Conservation (phyloP, 2,329 filamentous ascomycete species). For the Thelonectria rubi region DNA sequence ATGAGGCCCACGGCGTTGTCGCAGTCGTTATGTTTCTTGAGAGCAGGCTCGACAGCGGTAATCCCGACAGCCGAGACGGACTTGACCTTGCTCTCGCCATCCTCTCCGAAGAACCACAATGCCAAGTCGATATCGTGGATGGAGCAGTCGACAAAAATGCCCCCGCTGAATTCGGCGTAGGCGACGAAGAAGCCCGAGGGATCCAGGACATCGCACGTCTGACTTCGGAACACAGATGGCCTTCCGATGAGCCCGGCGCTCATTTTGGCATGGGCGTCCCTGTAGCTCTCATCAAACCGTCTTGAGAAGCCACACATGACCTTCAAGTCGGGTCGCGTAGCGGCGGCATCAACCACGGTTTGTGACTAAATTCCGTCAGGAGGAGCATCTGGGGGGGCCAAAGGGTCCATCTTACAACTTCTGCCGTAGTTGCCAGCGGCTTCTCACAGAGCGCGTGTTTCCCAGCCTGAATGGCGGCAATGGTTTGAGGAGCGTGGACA, state of each 20-base stretch:
- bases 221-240: constrained; percentile 68
- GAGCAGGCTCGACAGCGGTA: constrained; percentile 43
- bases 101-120: constrained; percentile 46
- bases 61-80: constrained; percentile 43
- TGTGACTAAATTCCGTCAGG: background rate
- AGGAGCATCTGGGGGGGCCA: accelerated
- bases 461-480: constrained; percentile 62
- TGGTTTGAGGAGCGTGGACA: constrained; percentile 65
- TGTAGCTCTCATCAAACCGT: constrained; percentile 70
- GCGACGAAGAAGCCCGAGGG: constrained; percentile 73
- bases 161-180: constrained; percentile 70
- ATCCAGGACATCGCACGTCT: constrained; percentile 74
- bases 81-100: constrained; percentile 39
- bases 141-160: constrained; percentile 76
- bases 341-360: constrained; percentile 26
- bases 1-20: constrained; percentile 61
- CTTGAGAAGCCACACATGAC: constrained; percentile 57
- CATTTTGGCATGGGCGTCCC: constrained; percentile 64
- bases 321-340: constrained; percentile 64
- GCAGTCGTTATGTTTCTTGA: constrained; percentile 42
- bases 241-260: constrained; percentile 65
- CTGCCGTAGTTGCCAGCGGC: constrained; percentile 62
- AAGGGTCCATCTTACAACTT: constrained; percentile 19
- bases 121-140: constrained; percentile 69
- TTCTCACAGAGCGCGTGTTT: constrained; percentile 69